These are phyloP conservation scores for Candida stauntonica DNA, from an alignment of 805 yeast genomes.

Conservation along the genomic window DNA sequence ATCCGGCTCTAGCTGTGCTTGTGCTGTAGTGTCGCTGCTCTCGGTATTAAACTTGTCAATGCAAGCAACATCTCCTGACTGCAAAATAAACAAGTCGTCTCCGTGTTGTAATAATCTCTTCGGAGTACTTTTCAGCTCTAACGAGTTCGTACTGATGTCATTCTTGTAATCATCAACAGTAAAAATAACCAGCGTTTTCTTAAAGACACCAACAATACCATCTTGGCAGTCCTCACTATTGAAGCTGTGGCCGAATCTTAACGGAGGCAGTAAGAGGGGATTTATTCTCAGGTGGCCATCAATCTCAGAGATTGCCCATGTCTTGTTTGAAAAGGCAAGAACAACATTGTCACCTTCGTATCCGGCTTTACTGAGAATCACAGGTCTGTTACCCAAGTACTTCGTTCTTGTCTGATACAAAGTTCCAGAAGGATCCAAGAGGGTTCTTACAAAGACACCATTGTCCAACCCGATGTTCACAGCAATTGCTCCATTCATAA, in stretches of 20 bases:
- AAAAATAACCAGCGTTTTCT: slow-evolving; percentile 49
- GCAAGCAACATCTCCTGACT: slow-evolving; percentile 3
- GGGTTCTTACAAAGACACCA: slow-evolving; percentile 71
- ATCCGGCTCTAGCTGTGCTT: slow-evolving; percentile 5
- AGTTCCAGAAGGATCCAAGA: slow-evolving; percentile 59
- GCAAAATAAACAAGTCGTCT: slow-evolving; percentile 19
- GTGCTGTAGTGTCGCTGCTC: slow-evolving; percentile 12
- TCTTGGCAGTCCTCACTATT: slow-evolving; percentile 56
- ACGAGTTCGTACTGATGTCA: slow-evolving; percentile 32
- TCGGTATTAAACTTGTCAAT: slow-evolving; percentile 17
- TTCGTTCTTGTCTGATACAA: slow-evolving; percentile 60
- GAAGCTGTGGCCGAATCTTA: slow-evolving; percentile 48
- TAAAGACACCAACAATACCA: slow-evolving; percentile 62
- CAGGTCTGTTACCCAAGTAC: slow-evolving; percentile 69
- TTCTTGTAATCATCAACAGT: slow-evolving; percentile 40
- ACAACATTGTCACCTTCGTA: slow-evolving; percentile 22
- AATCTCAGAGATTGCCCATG: slow-evolving; percentile 32
- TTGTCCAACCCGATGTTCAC: slow-evolving; percentile 80
- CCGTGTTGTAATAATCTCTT: slow-evolving; percentile 33
- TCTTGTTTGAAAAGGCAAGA: slow-evolving; percentile 29
- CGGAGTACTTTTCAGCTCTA: slow-evolving; percentile 50
- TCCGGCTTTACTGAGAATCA: slow-evolving; percentile 35
- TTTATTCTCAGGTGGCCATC: slow-evolving; percentile 23
- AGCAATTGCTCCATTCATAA: slow-evolving; percentile 25
- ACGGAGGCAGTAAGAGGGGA: slow-evolving; percentile 27